These are phyloP conservation scores for Chaetomiaceae sp. DNA, from an alignment of 2,329 filamentous ascomycete genomes.

Conservation along the genomic window DNA sequence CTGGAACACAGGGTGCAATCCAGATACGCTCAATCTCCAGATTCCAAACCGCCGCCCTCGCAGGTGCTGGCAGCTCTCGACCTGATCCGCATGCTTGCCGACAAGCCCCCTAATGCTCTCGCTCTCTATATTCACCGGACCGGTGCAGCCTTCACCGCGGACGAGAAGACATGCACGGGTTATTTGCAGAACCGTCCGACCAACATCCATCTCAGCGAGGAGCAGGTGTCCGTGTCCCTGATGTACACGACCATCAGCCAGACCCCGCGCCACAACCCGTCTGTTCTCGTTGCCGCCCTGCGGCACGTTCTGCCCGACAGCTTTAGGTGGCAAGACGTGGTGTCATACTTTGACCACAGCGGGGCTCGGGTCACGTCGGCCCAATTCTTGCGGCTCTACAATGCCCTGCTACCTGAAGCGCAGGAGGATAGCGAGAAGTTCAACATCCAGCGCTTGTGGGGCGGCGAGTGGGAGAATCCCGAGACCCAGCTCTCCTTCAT, in stretches of 20 bases:
- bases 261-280: constrained; percentile 47
- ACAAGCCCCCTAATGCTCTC: constrained; percentile 50
- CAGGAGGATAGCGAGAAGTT: constrained; percentile 54
- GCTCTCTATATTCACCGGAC: constrained; percentile 65
- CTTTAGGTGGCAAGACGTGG: constrained; percentile 65
- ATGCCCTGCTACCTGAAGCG: constrained; percentile 69
- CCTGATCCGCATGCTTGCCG: constrained; percentile 58
- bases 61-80: constrained; percentile 66
- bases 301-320: constrained; percentile 54
- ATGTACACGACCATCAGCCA: constrained; percentile 58
- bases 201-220: constrained; percentile 63
- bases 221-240: constrained; percentile 75
- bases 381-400: constrained; percentile 78
- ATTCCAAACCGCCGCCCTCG: constrained; percentile 52
- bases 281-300: constrained; percentile 55
- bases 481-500: constrained; percentile 93
- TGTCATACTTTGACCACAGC: constrained; percentile 74
- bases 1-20: constrained; percentile 59
- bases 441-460: constrained; percentile 86
- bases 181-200: constrained; percentile 48
- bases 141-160: constrained; percentile 69
- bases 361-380: constrained; percentile 66
- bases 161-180: constrained; percentile 58
- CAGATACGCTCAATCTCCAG: constrained; percentile 60
- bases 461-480: constrained; percentile 77